Percentiles rank a stretch among this genome's conserved stretches.
These are phyloP conservation scores for Boletus sensibilis DNA, from an alignment of 768 basidiomycete species.

Conservation along the genomic window DNA sequence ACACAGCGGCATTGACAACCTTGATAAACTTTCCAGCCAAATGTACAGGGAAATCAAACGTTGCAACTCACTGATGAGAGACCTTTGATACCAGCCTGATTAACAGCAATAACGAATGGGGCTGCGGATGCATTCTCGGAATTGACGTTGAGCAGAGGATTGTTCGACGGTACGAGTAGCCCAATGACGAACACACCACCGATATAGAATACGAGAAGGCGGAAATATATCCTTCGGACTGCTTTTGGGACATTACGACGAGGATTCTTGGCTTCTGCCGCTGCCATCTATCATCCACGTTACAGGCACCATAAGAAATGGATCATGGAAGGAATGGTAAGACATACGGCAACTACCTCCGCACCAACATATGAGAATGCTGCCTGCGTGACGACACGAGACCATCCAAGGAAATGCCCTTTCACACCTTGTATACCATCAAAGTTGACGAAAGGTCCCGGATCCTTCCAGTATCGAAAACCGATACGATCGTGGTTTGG, in stretches of 20 bases:
- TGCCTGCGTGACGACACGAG: slow-evolving; percentile 52
- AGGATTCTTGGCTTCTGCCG: slow-evolving; percentile 49
- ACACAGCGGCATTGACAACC: slow-evolving; percentile 35
- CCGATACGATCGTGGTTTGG: too few species aligned
- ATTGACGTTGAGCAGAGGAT: slow-evolving; percentile 37
- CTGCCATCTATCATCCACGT: slow-evolving; percentile 30
- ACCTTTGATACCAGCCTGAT: slow-evolving; percentile 50
- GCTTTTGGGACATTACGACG: slow-evolving; percentile 37
- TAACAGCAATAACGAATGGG: slow-evolving; percentile 54
- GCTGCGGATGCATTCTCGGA: slow-evolving; percentile 41
- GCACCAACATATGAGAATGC: slow-evolving; percentile 58
- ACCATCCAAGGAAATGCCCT: slow-evolving; percentile 49
- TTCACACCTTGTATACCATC: slow-evolving; percentile 37
- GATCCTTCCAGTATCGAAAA: too few species aligned
- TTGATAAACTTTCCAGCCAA: neutral
- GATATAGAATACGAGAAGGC: slow-evolving; percentile 35
- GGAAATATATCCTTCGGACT: slow-evolving; percentile 42
- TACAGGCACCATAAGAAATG: neutral
- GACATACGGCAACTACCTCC: slow-evolving; percentile 41
- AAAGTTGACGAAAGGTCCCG: slow-evolving; percentile 31
- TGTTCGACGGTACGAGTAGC: slow-evolving; percentile 45
- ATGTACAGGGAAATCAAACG: neutral
- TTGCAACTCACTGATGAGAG: slow-evolving; percentile 40
- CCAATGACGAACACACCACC: slow-evolving; percentile 43
- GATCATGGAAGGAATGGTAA: neutral